Conservation (phyloP, 805 yeast species). For the Blastobotrys peoriensis region DNA sequence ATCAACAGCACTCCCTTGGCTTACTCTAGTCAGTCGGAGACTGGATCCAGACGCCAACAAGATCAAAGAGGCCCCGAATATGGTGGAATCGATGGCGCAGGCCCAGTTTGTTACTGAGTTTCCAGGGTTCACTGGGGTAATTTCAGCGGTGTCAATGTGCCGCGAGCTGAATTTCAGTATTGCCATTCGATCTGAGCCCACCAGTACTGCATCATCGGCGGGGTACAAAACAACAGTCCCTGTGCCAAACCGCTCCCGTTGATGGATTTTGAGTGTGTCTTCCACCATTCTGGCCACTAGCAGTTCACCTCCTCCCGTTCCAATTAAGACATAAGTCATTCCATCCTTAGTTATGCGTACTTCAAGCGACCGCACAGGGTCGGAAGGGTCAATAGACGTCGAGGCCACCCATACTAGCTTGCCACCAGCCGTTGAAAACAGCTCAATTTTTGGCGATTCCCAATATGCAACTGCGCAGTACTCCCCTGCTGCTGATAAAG, state of each 20-base stretch:
- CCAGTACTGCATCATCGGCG: background rate
- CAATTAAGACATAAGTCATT: no score
- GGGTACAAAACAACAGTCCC: background rate
- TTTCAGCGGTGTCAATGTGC: background rate
- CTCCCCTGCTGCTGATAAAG: background rate
- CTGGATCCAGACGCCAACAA: background rate
- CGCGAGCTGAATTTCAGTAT: background rate
- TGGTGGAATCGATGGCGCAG: background rate
- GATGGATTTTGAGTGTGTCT: background rate
- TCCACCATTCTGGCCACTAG: background rate
- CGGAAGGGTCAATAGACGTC: no score
- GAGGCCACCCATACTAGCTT: no score
- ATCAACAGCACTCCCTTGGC: background rate
- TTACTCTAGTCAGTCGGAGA: background rate
- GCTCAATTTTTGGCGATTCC: background rate
- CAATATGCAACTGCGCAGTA: background rate
- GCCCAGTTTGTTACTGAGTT: background rate
- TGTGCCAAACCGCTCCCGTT: background rate
- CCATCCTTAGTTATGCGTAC: no score
- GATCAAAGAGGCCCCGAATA: background rate
- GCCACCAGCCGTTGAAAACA: no score
- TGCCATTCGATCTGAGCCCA: background rate
- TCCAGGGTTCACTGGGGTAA: background rate
- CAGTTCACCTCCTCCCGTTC: background rate
- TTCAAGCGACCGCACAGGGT: no score